These are phyloP conservation scores for Coniochaeta hoffmannii DNA, from an alignment of 2,329 filamentous ascomycete genomes.

Conservation along the genomic window DNA sequence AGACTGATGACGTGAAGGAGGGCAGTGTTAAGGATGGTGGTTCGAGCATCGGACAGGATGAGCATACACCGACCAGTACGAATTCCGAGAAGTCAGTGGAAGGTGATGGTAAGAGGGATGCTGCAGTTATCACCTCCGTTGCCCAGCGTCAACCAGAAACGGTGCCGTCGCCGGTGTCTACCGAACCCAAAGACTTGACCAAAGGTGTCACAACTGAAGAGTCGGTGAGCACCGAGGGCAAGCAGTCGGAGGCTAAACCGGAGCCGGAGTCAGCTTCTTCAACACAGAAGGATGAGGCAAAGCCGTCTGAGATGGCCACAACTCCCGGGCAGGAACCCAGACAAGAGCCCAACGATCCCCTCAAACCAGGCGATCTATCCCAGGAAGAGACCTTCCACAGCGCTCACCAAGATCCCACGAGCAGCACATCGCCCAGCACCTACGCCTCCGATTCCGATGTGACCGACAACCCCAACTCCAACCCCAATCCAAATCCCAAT, in stretches of 20 bases:
- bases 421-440: neutral
- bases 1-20: neutral
- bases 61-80: conserved; percentile 7
- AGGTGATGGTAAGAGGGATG: neutral
- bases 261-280: neutral
- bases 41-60: neutral
- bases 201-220: neutral
- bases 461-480: neutral
- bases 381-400: conserved; percentile 1
- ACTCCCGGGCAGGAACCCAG: neutral
- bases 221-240: neutral
- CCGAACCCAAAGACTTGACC: neutral
- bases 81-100: neutral
- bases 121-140: neutral
- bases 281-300: neutral
- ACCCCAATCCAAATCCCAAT: neutral
- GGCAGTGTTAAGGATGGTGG: neutral
- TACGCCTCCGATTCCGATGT: neutral
- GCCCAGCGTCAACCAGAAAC: neutral
- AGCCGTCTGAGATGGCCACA: neutral
- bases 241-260: neutral
- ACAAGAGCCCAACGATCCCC: neutral
- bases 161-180: neutral
- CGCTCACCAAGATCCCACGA: neutral
- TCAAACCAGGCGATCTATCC: neutral